Evolutionary conservation across 179 eudicot species (phyloP), one percentile per base, ranked within the genome.

Genomic region (Actinidia arguta): DNA sequence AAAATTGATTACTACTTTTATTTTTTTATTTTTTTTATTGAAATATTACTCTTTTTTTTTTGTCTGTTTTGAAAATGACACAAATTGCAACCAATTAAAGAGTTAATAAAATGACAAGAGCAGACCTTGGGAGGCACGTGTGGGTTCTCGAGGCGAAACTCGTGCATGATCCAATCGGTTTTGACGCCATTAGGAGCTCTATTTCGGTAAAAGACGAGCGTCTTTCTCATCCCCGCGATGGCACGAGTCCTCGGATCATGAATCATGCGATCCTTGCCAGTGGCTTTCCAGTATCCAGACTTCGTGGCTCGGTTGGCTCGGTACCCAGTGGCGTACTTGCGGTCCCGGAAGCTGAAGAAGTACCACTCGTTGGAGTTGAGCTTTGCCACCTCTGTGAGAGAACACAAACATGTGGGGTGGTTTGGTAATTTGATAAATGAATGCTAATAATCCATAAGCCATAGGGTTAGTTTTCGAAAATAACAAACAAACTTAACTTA

Each of bases 141-240:
- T 3, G 95, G 98, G 76, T 86, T 94, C 85, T 94, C 97, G 62
- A 91, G 81, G 24, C 98, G 95, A 75, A 93, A 94, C 84, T 94
- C 98, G 64, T 91, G 98, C 98, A 94, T 94, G 83, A 94, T 93
- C 97, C 97, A 93, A 76, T 89, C 92, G 31, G 98, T 90, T 85
- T 93, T 94, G 50, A 89, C 85, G 75, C 98, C 98, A 72, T 93
- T 91, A 0, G 98, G 98, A n/a, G 98, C 98, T 36, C 98, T 85
- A 27, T 88, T 90, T 24, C 62, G 81, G 71, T 94, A 93, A 75
- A 94, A 93, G 39, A 94, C 98, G 78, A 93, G 67, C 8, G 98
- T 94, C 90, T 94, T 94, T 80, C 95, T 89, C 98, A 94, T 94
- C 39, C 98, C 98, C 2, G 90, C 90, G 0, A 88, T 73, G 18